Base-by-base conservation (phyloP, 75 land plant genomes). In the Selaginella moellendorffii region DNA sequence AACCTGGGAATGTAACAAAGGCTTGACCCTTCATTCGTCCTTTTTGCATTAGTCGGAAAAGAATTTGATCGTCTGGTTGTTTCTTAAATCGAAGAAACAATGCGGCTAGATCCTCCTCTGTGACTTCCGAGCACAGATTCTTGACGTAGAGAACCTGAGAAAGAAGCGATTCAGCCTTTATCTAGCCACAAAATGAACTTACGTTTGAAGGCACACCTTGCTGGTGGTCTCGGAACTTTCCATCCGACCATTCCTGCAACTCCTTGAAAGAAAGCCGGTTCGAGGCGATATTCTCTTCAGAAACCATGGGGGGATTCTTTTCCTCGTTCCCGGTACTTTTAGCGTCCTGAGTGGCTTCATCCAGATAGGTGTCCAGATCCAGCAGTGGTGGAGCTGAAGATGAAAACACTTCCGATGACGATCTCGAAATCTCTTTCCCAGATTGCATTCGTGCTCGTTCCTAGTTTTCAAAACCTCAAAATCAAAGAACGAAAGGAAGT, bases 11-110 rank as follows among this genome's bases (percentile, higher is more conserved):
- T 21, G 79, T 77, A 21, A 77, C 68, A 66, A 77, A 77, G 21
- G 78, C 79, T 52, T 77, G 79, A 29, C 79, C 79, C 65, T 75
- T 77, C 79, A 77, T 74, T 46, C 79, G 79, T 28, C 79, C 79
- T 46, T 53, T 69, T 59, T 75, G 77, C 79, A 77, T 74, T 24
- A 77, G 62, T 0, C 77, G 77, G 30, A 75, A 75, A 23, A 64
- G 27, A 27, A 77, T 54, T 42, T 62, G 65, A 17, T 74, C 9
- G 22, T 52, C 71, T 28, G 61, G 54, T n/a, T 24, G 24, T 30
- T 22, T 56, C 61, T 77, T 66, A 36, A 66, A 77, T 27, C 77
- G 67, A 23, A 62, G 22, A 63, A 74, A 77, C n/a, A 30, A 77
- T 54, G 53, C n/a, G n/a, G 60, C 73, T 26, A 77, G 61, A 25